Conservation (phyloP, 305 asterid genomes). For the Ruellia speciosa region DNA sequence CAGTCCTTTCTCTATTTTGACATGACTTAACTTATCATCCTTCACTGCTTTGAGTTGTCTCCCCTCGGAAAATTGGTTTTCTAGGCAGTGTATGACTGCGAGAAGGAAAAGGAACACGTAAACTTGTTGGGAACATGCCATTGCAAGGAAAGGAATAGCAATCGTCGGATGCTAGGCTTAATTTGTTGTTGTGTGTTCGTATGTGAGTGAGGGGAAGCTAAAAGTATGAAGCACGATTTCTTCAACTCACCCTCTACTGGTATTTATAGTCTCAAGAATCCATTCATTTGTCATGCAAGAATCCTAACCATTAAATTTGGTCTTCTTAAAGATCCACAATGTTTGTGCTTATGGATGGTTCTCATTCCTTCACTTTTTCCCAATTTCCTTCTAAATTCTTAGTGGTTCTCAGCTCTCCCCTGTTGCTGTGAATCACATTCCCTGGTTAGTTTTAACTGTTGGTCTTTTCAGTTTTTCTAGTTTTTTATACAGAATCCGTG, state of each 20-base stretch:
- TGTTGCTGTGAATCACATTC: slow-evolving; percentile 5
- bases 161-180: background rate
- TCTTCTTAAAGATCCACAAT: background rate
- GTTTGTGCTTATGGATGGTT: slow-evolving; percentile 24
- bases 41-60: slow-evolving; percentile 24
- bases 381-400: background rate
- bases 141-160: slow-evolving; percentile 3
- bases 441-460: slow-evolving; percentile 1
- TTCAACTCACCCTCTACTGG: slow-evolving; percentile 9
- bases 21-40: slow-evolving; percentile 15
- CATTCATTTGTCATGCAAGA: slow-evolving; percentile 2
- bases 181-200: slow-evolving; percentile 5
- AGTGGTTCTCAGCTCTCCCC: slow-evolving; percentile 7
- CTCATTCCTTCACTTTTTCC: slow-evolving; percentile 18
- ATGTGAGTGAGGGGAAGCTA: slow-evolving; percentile 11
- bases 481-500: slow-evolving; percentile 10
- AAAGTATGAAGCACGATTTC: slow-evolving; percentile 16
- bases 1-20: slow-evolving; percentile 15
- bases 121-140: slow-evolving; percentile 27
- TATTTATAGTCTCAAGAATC: slow-evolving; percentile 29
- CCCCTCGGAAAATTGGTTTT: slow-evolving; percentile 25
- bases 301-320: slow-evolving; percentile 5
- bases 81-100: slow-evolving; percentile 17
- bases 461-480: background rate
- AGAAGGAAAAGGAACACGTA: slow-evolving; percentile 23